Percentiles rank a stretch among this genome's conserved stretches.
Conservation (phyloP, 192 early-diverging fungal genomes). For the Funneliformis mosseae region DNA sequence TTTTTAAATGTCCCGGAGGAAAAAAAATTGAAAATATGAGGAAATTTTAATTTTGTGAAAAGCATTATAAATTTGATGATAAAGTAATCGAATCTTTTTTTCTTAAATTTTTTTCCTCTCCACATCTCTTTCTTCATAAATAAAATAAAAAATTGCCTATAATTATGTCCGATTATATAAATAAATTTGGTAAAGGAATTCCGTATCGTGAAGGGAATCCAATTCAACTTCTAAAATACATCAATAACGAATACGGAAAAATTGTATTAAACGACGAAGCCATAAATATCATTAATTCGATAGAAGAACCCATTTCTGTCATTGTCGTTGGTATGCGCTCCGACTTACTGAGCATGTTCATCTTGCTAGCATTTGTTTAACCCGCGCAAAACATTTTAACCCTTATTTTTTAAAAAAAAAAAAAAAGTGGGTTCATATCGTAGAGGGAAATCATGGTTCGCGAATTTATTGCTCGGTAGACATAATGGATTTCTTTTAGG, state of each 20-base stretch:
- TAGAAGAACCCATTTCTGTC: constrained; percentile 16
- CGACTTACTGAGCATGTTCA: neutral
- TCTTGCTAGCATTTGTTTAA: too few relatives aligned
- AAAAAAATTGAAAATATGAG: too few relatives aligned
- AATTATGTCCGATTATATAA: neutral
- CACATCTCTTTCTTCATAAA: too few relatives aligned
- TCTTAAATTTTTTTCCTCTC: too few relatives aligned
- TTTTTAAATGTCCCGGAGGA: too few relatives aligned
- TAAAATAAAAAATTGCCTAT: too few relatives aligned
- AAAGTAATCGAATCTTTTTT: too few relatives aligned
- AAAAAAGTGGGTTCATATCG: constrained; percentile 30
- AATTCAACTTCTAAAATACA: constrained; percentile 19
- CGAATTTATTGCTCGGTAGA: constrained; percentile 20
- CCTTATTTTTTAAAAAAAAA: neutral
- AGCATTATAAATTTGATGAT: too few relatives aligned
- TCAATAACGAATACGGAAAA: neutral
- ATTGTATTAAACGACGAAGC: neutral
- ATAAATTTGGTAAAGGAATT: constrained; percentile 14
- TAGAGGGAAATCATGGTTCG: constrained; percentile 31
- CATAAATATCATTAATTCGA: constrained; percentile 20
- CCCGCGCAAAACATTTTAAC: neutral
- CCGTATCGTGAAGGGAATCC: constrained; percentile 13
- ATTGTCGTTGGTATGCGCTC: constrained; percentile 5
- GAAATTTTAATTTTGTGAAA: too few relatives aligned
- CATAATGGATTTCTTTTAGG: constrained; percentile 31